Conservation (phyloP, 192 early-diverging fungal species). For the Fimicolochytrium jonesii region DNA sequence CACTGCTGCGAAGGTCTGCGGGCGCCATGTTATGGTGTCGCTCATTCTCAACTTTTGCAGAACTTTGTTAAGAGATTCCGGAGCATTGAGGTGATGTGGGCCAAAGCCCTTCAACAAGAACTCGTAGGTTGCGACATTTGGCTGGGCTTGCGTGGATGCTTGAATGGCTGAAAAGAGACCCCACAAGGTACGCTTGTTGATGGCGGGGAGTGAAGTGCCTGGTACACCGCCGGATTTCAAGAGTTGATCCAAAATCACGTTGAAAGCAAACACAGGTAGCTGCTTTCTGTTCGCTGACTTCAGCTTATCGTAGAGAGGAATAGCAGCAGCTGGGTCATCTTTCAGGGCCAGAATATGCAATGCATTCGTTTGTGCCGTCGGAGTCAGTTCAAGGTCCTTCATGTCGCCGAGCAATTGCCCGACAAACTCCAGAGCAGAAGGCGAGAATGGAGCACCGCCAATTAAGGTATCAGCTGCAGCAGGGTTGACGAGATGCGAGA, state of each 20-base stretch:
- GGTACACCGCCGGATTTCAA: too few relatives aligned
- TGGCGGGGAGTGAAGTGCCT: too few relatives aligned
- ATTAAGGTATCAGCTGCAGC: too few relatives aligned
- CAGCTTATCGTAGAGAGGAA: not conserved
- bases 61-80: too few relatives aligned
- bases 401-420: too few relatives aligned
- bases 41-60: too few relatives aligned
- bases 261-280: conserved; percentile 4
- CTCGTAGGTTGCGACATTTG: conserved; percentile 8
- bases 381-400: too few relatives aligned
- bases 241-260: conserved; percentile 3
- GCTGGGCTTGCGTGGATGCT: not conserved
- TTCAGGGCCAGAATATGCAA: not conserved
- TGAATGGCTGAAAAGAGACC: conserved; percentile 1
- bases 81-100: not conserved
- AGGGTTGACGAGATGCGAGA: conserved; percentile 1
- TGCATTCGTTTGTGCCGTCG: conserved; percentile 5
- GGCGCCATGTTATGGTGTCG: conserved; percentile 8
- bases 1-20: conserved; percentile 6
- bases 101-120: conserved; percentile 1
- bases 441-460: too few relatives aligned
- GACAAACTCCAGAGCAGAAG: too few relatives aligned
- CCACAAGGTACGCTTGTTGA: conserved; percentile 9
- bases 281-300: not conserved
- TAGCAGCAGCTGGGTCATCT: not conserved